Conservation (phyloP, 2,329 filamentous ascomycete genomes). For the Hypoxylon sp. region DNA sequence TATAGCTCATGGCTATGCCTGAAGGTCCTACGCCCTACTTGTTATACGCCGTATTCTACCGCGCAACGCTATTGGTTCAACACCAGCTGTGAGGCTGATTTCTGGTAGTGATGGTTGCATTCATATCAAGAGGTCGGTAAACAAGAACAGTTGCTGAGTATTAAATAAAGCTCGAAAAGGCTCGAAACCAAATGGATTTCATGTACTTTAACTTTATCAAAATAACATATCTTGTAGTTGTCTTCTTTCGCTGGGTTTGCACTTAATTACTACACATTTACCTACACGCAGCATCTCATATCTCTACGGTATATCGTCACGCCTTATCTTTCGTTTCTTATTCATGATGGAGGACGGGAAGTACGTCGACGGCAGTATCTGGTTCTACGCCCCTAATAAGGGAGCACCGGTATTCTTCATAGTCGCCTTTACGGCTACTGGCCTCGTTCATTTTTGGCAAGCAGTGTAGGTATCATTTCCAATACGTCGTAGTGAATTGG, state of each 20-base stretch:
- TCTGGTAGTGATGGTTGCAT: background rate
- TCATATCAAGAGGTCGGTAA: no score
- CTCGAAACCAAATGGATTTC: no score
- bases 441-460: slow-evolving; percentile 53
- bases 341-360: slow-evolving; percentile 45
- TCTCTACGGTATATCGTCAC: no score
- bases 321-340: background rate
- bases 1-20: no score
- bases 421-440: slow-evolving; percentile 51
- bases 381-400: slow-evolving; percentile 58
- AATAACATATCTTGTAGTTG: no score
- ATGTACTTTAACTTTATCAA: no score
- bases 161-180: no score
- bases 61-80: slow-evolving; percentile 33
- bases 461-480: slow-evolving; percentile 54
- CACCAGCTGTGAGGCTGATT: slow-evolving; percentile 13
- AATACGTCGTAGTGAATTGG: background rate
- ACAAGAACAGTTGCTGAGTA: background rate
- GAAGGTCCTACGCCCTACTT: no score
- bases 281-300: no score
- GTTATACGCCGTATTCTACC: slow-evolving; percentile 33
- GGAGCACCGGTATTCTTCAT: slow-evolving; percentile 59
- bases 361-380: slow-evolving; percentile 54
- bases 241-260: no score
- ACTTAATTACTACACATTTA: no score